Conservation (phyloP, 768 basidiomycete species). For the Calocybe indica region DNA sequence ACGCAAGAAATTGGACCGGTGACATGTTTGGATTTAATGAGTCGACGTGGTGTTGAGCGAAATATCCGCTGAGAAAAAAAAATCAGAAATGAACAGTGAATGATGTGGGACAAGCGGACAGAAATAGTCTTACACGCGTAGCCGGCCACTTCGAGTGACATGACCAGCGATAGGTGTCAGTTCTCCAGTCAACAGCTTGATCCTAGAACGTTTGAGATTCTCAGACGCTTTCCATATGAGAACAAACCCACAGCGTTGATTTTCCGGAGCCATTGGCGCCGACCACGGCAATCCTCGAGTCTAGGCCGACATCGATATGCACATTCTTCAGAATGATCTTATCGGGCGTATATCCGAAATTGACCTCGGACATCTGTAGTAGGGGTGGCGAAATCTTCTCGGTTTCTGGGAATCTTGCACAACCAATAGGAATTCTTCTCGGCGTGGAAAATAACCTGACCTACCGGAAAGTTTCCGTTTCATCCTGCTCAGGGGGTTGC, state of each 20-base stretch:
- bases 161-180: conserved; percentile 71
- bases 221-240: background rate
- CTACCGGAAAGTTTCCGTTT: conserved; percentile 88
- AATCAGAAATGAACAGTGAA: too few relatives aligned
- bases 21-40: conserved; percentile 76
- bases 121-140: conserved; percentile 63
- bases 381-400: conserved; percentile 97
- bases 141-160: conserved; percentile 84
- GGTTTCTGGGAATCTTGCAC: conserved; percentile 78
- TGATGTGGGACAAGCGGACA: conserved; percentile 2
- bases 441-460: conserved; percentile 3
- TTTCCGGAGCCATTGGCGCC: conserved; percentile 97
- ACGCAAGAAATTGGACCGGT: conserved; percentile 92
- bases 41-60: conserved; percentile 96
- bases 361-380: conserved; percentile 85
- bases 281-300: conserved; percentile 91
- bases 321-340: conserved; percentile 72
- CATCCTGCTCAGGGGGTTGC: conserved; percentile 88
- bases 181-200: conserved; percentile 89
- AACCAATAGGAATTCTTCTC: background rate
- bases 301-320: conserved; percentile 91
- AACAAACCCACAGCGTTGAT: conserved; percentile 70
- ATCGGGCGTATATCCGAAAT: conserved; percentile 80
- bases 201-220: conserved; percentile 37
- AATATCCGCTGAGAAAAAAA: conserved; percentile 60